Conservation (phyloP, 1,284 basidiomycete species). For the Coriolopsis trogii region DNA sequence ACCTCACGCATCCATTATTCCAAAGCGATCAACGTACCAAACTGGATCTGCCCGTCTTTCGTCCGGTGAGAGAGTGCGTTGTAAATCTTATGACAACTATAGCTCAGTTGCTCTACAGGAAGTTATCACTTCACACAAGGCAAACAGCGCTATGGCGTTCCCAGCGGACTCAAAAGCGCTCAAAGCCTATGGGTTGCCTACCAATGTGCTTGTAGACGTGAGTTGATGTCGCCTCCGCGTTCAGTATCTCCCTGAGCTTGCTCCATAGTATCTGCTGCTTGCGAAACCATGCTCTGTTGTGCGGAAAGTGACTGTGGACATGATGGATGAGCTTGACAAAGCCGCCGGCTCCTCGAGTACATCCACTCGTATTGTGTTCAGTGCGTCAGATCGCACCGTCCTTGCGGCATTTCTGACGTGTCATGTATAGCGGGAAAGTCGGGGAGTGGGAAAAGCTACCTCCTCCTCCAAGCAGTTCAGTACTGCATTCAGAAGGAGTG, state of each 20-base stretch:
- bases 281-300: slow-evolving; percentile 68
- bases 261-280: slow-evolving; percentile 64
- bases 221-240: slow-evolving; percentile 21
- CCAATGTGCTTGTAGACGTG: slow-evolving; percentile 66
- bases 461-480: slow-evolving; percentile 81
- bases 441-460: slow-evolving; percentile 85
- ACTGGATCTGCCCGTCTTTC: slow-evolving; percentile 42
- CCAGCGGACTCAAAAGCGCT: slow-evolving; percentile 49
- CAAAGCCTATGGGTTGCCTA: slow-evolving; percentile 66
- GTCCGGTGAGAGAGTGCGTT: slow-evolving; percentile 39
- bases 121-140: slow-evolving; percentile 37
- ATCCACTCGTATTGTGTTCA: slow-evolving; percentile 59
- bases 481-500: slow-evolving; percentile 75
- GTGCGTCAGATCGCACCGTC: slow-evolving; percentile 41
- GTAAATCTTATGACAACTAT: neutral
- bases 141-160: slow-evolving; percentile 49
- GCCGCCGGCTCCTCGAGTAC: slow-evolving; percentile 46
- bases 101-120: slow-evolving; percentile 33
- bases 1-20: slow-evolving; percentile 41
- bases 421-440: slow-evolving; percentile 61
- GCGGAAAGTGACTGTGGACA: slow-evolving; percentile 59
- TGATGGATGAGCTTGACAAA: slow-evolving; percentile 50
- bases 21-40: slow-evolving; percentile 30
- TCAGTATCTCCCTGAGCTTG: too few species aligned
- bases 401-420: neutral